Evolutionary conservation across 164 flowering plant species (phyloP), one percentile per base, ranked within the genome.

Genomic region (Aristolochia contorta): DNA sequence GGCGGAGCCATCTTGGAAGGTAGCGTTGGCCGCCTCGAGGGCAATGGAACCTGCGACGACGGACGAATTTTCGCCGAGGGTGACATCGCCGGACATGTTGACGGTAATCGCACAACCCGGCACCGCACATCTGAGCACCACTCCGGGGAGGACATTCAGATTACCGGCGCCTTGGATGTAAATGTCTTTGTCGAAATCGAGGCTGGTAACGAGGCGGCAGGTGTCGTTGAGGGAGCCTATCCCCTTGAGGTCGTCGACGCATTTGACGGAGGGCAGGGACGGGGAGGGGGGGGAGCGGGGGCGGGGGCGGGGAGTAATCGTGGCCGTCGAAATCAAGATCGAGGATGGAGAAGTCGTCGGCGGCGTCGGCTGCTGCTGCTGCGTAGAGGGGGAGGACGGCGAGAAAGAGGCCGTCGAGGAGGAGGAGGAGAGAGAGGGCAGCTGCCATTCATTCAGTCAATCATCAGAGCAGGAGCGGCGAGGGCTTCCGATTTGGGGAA

Each of bases 271-370:
- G 3, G 67, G 60, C 24, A 43, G 61, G 14, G 30, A 18, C 0
- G 62, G 62, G 43, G 67, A 47, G 1, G 73, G 71, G 5, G 73
- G 86, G 85, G 0, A 84, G 81, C 0, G 89, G 80, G 0, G 90
- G 86, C 12, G 88, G 61, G 10, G 91, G 90, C 15, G 97, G 87
- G 4, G 82, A 65, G 66, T 86, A 85, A 71, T 84, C 91, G 0
- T 79, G 77, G 13, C 32, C 16, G 54, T 60, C 54, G 54, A 60
- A 50, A 14, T 63, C 79, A 30, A 49, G 16, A 27, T 58, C 75
- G 43, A 66, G n/a, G 20, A 71, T 53, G 16, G 82, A 75, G 60
- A 75, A 73, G 21, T 76, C 76, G 25, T 32, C 47, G 60, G 43
- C 32, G 47, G 24, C 25, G 7, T 45, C 16, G 30, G 45, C 15